Evolutionary conservation across 768 basidiomycete genomes (phyloP), one percentile per base, ranked within the genome.

Genomic region (Suillus brevipes): DNA sequence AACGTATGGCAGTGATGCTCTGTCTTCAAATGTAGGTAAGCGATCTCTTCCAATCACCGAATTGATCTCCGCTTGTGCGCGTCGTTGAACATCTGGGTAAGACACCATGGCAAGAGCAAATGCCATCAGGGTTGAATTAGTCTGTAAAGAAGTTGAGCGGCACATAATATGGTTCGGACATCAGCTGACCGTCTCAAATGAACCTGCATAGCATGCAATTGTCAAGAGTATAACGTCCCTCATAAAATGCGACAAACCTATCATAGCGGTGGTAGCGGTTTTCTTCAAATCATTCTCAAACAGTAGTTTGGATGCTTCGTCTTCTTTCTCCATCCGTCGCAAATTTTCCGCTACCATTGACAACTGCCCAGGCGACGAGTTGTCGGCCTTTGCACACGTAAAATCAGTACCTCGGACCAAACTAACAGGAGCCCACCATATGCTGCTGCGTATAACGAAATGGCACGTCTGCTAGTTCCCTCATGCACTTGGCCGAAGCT

Each of bases 101-200:
- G 13, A 57, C 34, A 63, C 14, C 61, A 65, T 63, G 2, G 65
- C 65, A 38, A 65, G 55, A 14, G 25, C 8, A 47, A 63, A 65
- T 36, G 10, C 5, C 31, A 64, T 64, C 52, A 68, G 43, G 14
- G 63, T 66, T 1, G 73, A 49, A 2, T 59, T n/a, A 3, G 64
- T 62, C 67, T 69, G 31, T 20, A 14, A 60, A 58, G 2, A 64
- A 16, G 40, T 3, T 57, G 37, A 66, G 56, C 7, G 37, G 16
- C 18, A 63, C 12, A 63, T 10, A 6, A 36, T 38, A 23, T 14
- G n/a, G 37, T 2, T 55, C 1, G 6, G 2, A 25, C 23, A 38
- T 40, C 23, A 6, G 66, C 72, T 45, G 8, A 69, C 67, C 0
- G 72, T 67, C 61, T 69, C 74, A 28, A 63, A 67, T 20, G 70